These are phyloP conservation scores for Xerocomellus amylosporus DNA, from an alignment of 768 basidiomycete species.

Conservation along the genomic window DNA sequence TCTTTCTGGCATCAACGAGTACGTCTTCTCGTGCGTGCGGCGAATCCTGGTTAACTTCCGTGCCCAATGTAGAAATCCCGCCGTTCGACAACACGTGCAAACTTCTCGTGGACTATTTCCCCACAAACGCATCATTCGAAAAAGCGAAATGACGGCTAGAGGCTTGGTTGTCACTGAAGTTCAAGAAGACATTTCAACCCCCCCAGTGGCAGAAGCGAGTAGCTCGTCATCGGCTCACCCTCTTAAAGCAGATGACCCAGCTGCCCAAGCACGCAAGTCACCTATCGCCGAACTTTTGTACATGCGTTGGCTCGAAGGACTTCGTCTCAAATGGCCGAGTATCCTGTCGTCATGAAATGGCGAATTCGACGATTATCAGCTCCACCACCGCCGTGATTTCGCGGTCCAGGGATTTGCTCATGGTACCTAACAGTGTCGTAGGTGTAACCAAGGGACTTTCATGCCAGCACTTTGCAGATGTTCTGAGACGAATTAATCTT, in stretches of 20 bases:
- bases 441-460: neutral
- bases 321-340: slow-evolving; percentile 88
- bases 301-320: slow-evolving; percentile 92
- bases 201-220: slow-evolving; percentile 37
- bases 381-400: neutral
- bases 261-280: slow-evolving; percentile 57
- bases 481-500: slow-evolving; percentile 2
- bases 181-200: slow-evolving; percentile 63
- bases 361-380: neutral
- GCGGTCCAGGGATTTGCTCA: neutral
- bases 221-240: slow-evolving; percentile 29
- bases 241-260: slow-evolving; percentile 39
- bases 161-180: slow-evolving; percentile 83
- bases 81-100: slow-evolving; percentile 80
- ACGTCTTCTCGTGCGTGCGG: slow-evolving; percentile 31
- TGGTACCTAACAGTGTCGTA: slow-evolving; percentile 2
- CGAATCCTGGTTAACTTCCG: slow-evolving; percentile 3
- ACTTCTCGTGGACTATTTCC: slow-evolving; percentile 80
- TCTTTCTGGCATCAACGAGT: slow-evolving; percentile 90
- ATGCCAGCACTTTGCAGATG: neutral
- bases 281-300: slow-evolving; percentile 97
- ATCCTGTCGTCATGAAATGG: slow-evolving; percentile 39
- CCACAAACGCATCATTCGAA: slow-evolving; percentile 72
- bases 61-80: slow-evolving; percentile 54
- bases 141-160: slow-evolving; percentile 81